These are phyloP conservation scores for Emergomyces africanus DNA, from an alignment of 2,329 filamentous ascomycete genomes.

Conservation along the genomic window DNA sequence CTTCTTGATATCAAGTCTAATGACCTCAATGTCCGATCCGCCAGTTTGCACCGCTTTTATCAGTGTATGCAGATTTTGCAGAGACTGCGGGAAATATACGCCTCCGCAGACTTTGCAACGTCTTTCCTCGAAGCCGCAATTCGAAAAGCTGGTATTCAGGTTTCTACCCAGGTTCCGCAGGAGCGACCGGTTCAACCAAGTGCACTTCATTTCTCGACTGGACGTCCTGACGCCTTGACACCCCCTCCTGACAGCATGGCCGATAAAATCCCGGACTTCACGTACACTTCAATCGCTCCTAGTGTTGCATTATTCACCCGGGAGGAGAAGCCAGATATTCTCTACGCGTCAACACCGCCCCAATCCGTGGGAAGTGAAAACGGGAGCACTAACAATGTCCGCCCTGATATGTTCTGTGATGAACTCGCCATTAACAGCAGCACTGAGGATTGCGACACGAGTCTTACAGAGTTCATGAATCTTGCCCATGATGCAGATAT, in stretches of 20 bases:
- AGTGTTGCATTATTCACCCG: slow-evolving; percentile 6
- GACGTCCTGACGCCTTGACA: slow-evolving; percentile 23
- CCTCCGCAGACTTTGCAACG: slow-evolving; percentile 90
- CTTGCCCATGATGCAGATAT: slow-evolving; percentile 33
- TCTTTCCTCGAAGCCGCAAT: slow-evolving; percentile 89
- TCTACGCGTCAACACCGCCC: slow-evolving; percentile 30
- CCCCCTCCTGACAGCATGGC: slow-evolving; percentile 29
- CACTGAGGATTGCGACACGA: slow-evolving; percentile 18
- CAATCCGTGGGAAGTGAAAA: slow-evolving; percentile 32
- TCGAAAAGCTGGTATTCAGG: slow-evolving; percentile 69
- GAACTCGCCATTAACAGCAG: not conserved
- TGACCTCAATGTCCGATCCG: slow-evolving; percentile 55
- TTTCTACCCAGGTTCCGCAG: slow-evolving; percentile 35
- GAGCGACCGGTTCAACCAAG: slow-evolving; percentile 6
- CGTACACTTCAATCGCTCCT: slow-evolving; percentile 16
- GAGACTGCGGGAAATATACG: slow-evolving; percentile 75
- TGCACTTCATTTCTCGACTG: slow-evolving; percentile 6
- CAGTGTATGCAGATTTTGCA: slow-evolving; percentile 90
- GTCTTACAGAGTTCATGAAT: slow-evolving; percentile 30
- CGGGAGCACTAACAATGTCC: slow-evolving; percentile 14
- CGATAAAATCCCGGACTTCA: slow-evolving; percentile 28
- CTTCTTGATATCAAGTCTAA: slow-evolving; percentile 83
- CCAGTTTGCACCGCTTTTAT: slow-evolving; percentile 68
- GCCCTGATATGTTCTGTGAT: slow-evolving; percentile 1
- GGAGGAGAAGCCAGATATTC: slow-evolving; percentile 14